Conservation (phyloP, 148 eudicot genomes). For the Rhododendron ovatum region DNA sequence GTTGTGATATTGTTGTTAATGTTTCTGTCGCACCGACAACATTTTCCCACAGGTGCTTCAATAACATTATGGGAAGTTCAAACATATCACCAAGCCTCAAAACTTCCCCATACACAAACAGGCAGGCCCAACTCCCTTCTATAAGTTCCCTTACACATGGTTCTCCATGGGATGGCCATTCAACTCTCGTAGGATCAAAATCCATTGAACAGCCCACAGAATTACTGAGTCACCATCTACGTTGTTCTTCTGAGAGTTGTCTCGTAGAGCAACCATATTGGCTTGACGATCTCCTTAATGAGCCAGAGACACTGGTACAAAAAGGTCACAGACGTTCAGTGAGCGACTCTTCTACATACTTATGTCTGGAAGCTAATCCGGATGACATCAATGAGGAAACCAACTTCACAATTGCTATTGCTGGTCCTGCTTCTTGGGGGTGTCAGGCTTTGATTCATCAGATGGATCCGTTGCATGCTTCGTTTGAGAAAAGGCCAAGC, state of each 20-base stretch:
- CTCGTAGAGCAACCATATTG: conserved; percentile 64
- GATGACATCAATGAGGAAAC: conserved; percentile 10
- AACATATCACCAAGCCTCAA: not conserved
- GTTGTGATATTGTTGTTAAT: not conserved
- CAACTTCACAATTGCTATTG: conserved; percentile 6
- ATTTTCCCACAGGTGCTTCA: not conserved
- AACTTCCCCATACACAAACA: not conserved
- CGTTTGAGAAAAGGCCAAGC: conserved; percentile 11
- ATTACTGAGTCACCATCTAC: conserved; percentile 28
- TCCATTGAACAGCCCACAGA: conserved; percentile 12
- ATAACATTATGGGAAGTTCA: not conserved
- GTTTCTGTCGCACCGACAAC: not conserved
- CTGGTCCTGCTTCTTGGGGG: conserved; percentile 13
- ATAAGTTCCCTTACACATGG: not conserved
- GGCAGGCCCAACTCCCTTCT: not conserved
- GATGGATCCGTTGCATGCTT: conserved; percentile 17
- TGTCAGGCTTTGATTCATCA: conserved; percentile 23
- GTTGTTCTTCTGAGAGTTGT: conserved; percentile 35
- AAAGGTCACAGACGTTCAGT: conserved; percentile 58
- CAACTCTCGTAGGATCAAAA: not conserved
- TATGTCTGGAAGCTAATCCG: conserved; percentile 23
- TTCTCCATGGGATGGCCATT: not conserved
- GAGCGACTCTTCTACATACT: conserved; percentile 58
- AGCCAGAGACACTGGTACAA: conserved; percentile 45
- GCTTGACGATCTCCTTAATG: conserved; percentile 79